Percentiles rank a stretch among this genome's conserved stretches.
These are phyloP conservation scores for Fusarium sp. DNA, from an alignment of 2,329 filamentous ascomycete species.

Conservation along the genomic window DNA sequence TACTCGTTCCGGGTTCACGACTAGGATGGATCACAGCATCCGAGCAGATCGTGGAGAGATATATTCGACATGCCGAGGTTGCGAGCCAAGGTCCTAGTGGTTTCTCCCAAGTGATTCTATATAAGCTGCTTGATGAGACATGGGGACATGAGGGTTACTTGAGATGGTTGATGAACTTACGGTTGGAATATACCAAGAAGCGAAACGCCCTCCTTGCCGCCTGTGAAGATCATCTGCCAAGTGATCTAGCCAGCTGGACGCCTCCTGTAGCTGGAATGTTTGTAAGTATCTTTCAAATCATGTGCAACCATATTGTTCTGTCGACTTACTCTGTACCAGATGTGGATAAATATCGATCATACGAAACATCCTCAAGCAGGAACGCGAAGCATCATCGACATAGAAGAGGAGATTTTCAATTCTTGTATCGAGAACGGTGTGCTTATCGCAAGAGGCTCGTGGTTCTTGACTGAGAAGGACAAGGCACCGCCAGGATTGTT, in stretches of 20 bases:
- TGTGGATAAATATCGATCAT: conserved; percentile 79
- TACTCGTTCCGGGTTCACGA: conserved; percentile 83
- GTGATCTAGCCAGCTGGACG: conserved; percentile 80
- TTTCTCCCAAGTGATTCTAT: conserved; percentile 84
- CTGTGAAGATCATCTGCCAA: conserved; percentile 81
- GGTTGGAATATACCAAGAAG: conserved; percentile 82
- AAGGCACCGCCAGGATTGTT: conserved; percentile 74
- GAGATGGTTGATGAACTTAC: conserved; percentile 86
- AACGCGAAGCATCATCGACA: conserved; percentile 66
- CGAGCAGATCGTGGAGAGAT: conserved; percentile 85
- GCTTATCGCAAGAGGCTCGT: conserved; percentile 85
- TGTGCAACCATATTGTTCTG: not conserved
- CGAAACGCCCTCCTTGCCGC: conserved; percentile 81
- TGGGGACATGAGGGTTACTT: conserved; percentile 95
- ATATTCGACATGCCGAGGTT: conserved; percentile 83
- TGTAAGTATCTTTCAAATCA: conserved; percentile 65
- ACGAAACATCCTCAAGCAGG: conserved; percentile 71
- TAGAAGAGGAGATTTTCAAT: conserved; percentile 91
- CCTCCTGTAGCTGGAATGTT: conserved; percentile 94
- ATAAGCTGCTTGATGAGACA: conserved; percentile 89
- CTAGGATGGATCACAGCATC: conserved; percentile 91
- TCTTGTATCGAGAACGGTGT: conserved; percentile 80
- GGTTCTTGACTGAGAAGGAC: conserved; percentile 84
- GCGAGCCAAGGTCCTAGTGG: conserved; percentile 88
- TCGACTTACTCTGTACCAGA: conserved; percentile 52